Conservation (phyloP, 169 alveolate genomes). For the Plasmodium relictum region DNA sequence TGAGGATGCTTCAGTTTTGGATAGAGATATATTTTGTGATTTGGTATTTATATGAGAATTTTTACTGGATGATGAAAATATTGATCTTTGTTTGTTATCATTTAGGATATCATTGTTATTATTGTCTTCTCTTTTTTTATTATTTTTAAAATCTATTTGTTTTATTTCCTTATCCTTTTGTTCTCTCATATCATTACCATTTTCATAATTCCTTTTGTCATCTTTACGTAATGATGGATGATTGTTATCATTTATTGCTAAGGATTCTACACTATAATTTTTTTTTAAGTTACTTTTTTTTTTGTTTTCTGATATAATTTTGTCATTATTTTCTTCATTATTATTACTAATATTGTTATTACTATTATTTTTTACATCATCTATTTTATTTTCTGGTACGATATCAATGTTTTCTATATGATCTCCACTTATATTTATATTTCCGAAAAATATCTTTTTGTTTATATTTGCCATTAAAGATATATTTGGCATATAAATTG, state of each 20-base stretch:
- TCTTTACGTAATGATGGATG: not conserved
- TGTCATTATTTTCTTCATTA: conserved; percentile 18
- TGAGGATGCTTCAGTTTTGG: conserved; percentile 28
- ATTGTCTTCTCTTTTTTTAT: conserved; percentile 56
- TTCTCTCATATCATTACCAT: conserved; percentile 29
- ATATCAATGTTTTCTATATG: conserved; percentile 49
- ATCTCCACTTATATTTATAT: conserved; percentile 66
- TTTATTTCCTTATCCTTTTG: conserved; percentile 60
- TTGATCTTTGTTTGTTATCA: conserved; percentile 28
- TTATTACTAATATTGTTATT: not conserved
- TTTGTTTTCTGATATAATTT: conserved; percentile 20
- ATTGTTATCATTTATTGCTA: not conserved
- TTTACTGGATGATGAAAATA: conserved; percentile 26
- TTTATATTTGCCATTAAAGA: conserved; percentile 39
- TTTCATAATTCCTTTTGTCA: conserved; percentile 24
- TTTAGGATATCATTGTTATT: conserved; percentile 27
- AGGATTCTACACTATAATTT: conserved; percentile 43
- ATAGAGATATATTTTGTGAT: conserved; percentile 37
- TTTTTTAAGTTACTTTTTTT: conserved; percentile 44
- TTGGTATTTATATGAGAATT: conserved; percentile 27
- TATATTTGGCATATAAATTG: conserved; percentile 70
- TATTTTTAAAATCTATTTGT: conserved; percentile 40
- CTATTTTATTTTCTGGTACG: conserved; percentile 14
- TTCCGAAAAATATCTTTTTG: conserved; percentile 72
- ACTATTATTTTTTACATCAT: conserved; percentile 13